A percentile compares a stretch with the other conserved stretches of the same genome.
These are phyloP conservation scores for Phytophthora constricta DNA, from an alignment of 352 stramenopile species.

Conservation along the genomic window DNA sequence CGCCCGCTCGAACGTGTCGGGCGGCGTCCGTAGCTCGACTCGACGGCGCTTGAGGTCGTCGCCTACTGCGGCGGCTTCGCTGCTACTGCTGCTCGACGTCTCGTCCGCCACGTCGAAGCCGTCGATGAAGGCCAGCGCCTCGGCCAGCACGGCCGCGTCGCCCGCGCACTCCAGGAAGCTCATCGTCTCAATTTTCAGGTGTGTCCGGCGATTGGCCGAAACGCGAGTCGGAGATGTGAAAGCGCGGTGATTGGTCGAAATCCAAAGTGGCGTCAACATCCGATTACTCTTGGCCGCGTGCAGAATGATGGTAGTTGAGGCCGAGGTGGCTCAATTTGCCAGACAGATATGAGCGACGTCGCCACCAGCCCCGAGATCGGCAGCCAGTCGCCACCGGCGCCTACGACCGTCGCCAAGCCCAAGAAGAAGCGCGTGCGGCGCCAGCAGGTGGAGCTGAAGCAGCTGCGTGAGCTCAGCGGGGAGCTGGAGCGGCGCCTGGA, in stretches of 20 bases:
- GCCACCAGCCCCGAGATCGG: slow-evolving; percentile 15
- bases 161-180: slow-evolving; percentile 18
- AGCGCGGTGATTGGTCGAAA: not conserved
- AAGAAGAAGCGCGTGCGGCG: slow-evolving; percentile 45
- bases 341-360: not conserved
- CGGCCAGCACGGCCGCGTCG: slow-evolving; percentile 26
- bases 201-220: not conserved
- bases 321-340: no score
- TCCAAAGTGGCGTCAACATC: not conserved
- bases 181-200: slow-evolving; percentile 4
- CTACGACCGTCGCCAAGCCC: not conserved
- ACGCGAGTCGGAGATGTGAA: no score
- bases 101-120: slow-evolving; percentile 22
- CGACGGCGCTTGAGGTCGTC: slow-evolving; percentile 15
- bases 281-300: not conserved
- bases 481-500: slow-evolving; percentile 37
- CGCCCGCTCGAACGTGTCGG: slow-evolving; percentile 17
- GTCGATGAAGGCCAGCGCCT: slow-evolving; percentile 37
- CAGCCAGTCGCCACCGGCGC: slow-evolving; percentile 14
- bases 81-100: slow-evolving; percentile 10
- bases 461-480: slow-evolving; percentile 39
- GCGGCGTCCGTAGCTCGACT: not conserved
- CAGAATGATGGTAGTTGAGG: slow-evolving; percentile 15
- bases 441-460: slow-evolving; percentile 43
- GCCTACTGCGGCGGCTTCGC: slow-evolving; percentile 1